These are phyloP conservation scores for Aspergillus candidus DNA, from an alignment of 2,329 filamentous ascomycete species.

Conservation along the genomic window DNA sequence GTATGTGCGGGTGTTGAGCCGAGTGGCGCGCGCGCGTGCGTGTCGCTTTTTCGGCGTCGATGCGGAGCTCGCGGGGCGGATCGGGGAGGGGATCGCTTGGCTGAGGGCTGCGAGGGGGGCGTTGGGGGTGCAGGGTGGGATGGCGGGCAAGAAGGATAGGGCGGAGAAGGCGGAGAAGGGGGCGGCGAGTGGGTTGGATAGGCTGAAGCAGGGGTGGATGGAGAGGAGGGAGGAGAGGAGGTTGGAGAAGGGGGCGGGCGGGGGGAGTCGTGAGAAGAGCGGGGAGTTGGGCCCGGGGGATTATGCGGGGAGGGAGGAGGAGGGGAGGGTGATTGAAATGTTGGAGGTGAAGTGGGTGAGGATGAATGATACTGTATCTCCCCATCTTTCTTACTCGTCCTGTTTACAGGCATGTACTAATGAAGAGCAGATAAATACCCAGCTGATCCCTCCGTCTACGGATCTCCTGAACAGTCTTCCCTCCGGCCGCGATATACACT, in stretches of 20 bases:
- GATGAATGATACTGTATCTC: constrained; percentile 75
- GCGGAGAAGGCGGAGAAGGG: constrained; percentile 25
- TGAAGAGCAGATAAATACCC: constrained; percentile 63
- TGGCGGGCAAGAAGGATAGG: constrained; percentile 34
- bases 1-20: constrained; percentile 70
- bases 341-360: constrained; percentile 84
- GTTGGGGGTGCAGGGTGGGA: constrained; percentile 54
- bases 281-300: constrained; percentile 48
- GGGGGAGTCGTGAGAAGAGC: constrained; percentile 26
- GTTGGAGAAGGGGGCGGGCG: constrained; percentile 59
- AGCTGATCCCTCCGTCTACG: constrained; percentile 64
- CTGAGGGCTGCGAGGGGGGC: constrained; percentile 69
- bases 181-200: constrained; percentile 35
- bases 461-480: constrained; percentile 73
- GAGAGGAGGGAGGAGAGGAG: constrained; percentile 75
- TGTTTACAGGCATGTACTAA: constrained; percentile 3
- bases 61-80: constrained; percentile 73
- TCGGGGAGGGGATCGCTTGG: constrained; percentile 83
- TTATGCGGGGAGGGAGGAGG: constrained; percentile 79
- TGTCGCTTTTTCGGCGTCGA: constrained; percentile 89
- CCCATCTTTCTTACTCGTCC: neutral
- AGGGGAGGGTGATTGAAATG: constrained; percentile 78
- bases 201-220: constrained; percentile 65
- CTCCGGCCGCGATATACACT: constrained; percentile 78
- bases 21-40: constrained; percentile 73